Conservation (phyloP, 768 basidiomycete genomes). For the Cystofilobasidium bisporidii region DNA sequence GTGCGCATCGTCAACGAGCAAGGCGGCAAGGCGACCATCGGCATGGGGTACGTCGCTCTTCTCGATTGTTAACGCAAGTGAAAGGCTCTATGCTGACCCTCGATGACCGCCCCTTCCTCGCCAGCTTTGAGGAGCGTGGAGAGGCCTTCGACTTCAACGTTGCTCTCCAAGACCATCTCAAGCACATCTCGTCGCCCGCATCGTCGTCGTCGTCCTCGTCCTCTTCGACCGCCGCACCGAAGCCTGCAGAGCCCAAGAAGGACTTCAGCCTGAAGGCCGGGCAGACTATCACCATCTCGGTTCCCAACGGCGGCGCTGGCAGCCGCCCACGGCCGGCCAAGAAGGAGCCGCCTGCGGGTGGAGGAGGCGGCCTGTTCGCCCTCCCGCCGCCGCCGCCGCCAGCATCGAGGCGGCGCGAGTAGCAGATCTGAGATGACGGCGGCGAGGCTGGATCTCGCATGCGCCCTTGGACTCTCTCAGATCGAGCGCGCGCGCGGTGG, state of each 20-base stretch:
- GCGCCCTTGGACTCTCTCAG: not conserved
- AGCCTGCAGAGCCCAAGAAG: slow-evolving; percentile 56
- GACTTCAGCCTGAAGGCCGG: slow-evolving; percentile 91
- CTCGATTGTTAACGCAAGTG: slow-evolving; percentile 78
- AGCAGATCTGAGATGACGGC: not conserved
- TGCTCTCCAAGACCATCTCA: slow-evolving; percentile 43
- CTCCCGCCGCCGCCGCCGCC: not conserved
- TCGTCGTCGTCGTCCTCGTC: slow-evolving; percentile 41
- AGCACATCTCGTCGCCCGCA: slow-evolving; percentile 45
- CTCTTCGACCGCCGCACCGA: slow-evolving; percentile 39
- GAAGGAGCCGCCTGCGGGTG: not conserved
- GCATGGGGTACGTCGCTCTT: slow-evolving; percentile 85
- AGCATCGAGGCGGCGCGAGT: not conserved
- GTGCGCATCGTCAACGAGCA: slow-evolving; percentile 71
- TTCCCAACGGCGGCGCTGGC: slow-evolving; percentile 51
- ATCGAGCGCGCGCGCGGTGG: too few relatives aligned
- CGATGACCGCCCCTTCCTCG: slow-evolving; percentile 16
- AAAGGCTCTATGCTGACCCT: not conserved
- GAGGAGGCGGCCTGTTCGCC: not conserved
- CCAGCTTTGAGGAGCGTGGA: slow-evolving; percentile 26
- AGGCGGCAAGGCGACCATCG: slow-evolving; percentile 82
- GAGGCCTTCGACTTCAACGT: slow-evolving; percentile 36
- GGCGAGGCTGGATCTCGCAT: not conserved
- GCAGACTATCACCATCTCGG: slow-evolving; percentile 81
- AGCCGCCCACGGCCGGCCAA: not conserved